Conservation (phyloP, 495 filamentous ascomycete species). For the Polyplosphaeria fusca region DNA sequence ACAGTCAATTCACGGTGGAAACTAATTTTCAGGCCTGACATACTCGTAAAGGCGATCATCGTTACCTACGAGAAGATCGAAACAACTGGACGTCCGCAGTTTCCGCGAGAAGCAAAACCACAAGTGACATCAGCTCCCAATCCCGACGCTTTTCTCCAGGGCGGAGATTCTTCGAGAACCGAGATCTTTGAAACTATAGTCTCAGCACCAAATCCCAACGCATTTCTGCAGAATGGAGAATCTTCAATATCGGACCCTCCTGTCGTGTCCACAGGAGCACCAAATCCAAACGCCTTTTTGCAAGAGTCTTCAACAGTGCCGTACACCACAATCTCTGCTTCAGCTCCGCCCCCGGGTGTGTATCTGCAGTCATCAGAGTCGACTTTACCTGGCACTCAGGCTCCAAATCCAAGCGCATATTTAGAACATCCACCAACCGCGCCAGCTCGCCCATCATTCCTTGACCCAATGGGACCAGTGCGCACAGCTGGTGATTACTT, state of each 20-base stretch:
- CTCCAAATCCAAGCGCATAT: no score
- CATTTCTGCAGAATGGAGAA: not conserved
- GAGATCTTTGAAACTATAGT: not conserved
- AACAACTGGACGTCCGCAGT: no score
- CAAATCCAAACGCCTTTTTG: not conserved
- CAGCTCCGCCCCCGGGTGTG: not conserved
- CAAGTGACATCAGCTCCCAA: no score
- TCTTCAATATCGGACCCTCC: not conserved
- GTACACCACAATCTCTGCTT: not conserved
- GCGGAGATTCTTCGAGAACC: not conserved
- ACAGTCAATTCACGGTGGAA: not conserved
- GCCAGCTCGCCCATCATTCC: not conserved
- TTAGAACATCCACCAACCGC: not conserved
- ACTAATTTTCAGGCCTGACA: not conserved
- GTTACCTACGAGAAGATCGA: not conserved
- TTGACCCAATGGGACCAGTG: not conserved
- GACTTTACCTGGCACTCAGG: no score
- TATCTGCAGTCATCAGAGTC: conserved; percentile 5
- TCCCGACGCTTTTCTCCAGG: no score
- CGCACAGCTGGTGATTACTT: not conserved
- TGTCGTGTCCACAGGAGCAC: not conserved
- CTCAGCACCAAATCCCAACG: not conserved
- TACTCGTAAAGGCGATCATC: not conserved
- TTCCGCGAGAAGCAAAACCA: no score
- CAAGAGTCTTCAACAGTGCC: no score